phyloP scores from a whole-genome alignment of 352 stramenopile genomes.

The Globisporangium cystogenes region DNA sequence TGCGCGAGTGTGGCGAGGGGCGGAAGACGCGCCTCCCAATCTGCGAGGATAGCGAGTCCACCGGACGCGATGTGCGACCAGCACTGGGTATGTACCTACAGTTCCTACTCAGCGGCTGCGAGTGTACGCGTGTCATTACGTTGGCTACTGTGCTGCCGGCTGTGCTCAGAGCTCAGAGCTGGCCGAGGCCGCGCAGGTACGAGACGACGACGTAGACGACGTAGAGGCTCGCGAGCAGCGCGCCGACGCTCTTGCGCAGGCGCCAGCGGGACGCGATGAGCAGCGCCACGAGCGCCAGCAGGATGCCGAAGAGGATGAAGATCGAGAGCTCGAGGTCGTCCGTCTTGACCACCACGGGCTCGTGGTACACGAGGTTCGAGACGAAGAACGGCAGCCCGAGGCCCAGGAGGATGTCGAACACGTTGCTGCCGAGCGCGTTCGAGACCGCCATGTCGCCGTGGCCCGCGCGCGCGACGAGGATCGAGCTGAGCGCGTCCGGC shows the following conservation, averaged over 20 bases:
- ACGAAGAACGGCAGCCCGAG: conserved; percentile 73
- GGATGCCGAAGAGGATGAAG: conserved; percentile 56
- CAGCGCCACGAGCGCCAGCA: conserved; percentile 46
- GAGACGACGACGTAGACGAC: conserved; percentile 49
- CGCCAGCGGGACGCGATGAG: conserved; percentile 46
- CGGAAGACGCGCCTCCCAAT: background rate
- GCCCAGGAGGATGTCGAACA: conserved; percentile 82
- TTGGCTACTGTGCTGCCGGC: too few relatives aligned
- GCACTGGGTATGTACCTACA: too few relatives aligned
- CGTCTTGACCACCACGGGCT: conserved; percentile 36
- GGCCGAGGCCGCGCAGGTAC: conserved; percentile 47
- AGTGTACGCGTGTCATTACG: too few relatives aligned
- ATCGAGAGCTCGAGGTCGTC: conserved; percentile 59
- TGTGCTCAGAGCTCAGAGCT: too few relatives aligned
- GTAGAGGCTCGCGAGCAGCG: conserved; percentile 41
- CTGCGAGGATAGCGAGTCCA: background rate
- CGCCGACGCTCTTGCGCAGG: conserved; percentile 36
- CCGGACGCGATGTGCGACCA: too few relatives aligned
- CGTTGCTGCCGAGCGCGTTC: conserved; percentile 81
- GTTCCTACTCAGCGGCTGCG: background rate
- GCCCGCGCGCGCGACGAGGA: conserved; percentile 72
- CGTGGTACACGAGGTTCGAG: conserved; percentile 66
- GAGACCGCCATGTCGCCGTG: conserved; percentile 81
- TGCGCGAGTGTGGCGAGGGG: background rate
- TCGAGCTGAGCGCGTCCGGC: conserved; percentile 72